Conservation (phyloP, 2,329 filamentous ascomycete genomes). For the Hymenoscyphus scutula region DNA sequence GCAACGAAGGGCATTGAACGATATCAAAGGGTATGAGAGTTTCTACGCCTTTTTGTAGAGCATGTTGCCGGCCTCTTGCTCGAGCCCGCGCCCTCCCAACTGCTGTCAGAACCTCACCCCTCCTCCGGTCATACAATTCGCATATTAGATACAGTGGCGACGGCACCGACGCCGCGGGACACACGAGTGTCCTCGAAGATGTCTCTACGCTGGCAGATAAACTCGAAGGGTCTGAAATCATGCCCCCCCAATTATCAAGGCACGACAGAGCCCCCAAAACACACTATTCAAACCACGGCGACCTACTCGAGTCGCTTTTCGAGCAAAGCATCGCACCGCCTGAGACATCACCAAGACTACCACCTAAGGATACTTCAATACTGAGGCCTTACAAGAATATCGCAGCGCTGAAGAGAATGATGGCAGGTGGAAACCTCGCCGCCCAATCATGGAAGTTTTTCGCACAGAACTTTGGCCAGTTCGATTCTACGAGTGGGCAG, state of each 20-base stretch:
- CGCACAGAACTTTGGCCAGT: constrained; percentile 31
- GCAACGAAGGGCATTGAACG: not conserved
- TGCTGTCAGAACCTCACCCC: not conserved
- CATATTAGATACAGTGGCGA: constrained; percentile 17
- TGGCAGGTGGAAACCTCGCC: constrained; percentile 22
- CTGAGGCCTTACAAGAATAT: constrained; percentile 32
- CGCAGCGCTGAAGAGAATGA: constrained; percentile 30
- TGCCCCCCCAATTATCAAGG: not conserved
- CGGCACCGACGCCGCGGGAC: constrained; percentile 1
- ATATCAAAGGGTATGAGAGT: constrained; percentile 7
- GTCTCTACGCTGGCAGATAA: constrained; percentile 14
- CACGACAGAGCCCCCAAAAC: not conserved
- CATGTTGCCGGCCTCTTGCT: constrained; percentile 30
- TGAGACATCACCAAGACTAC: constrained; percentile 8
- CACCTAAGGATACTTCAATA: constrained; percentile 12
- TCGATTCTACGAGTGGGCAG: constrained; percentile 10
- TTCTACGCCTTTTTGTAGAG: constrained; percentile 26
- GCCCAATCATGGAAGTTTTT: constrained; percentile 35
- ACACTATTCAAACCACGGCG: constrained; percentile 18
- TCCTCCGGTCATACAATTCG: constrained; percentile 10
- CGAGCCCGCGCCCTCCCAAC: constrained; percentile 23
- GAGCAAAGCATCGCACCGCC: constrained; percentile 27
- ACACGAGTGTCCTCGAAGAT: constrained; percentile 10
- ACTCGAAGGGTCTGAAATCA: constrained; percentile 5
- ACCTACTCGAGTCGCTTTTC: constrained; percentile 36